These are phyloP conservation scores for Madurella mycetomatis DNA, from an alignment of 2,329 filamentous ascomycete species.

Conservation along the genomic window DNA sequence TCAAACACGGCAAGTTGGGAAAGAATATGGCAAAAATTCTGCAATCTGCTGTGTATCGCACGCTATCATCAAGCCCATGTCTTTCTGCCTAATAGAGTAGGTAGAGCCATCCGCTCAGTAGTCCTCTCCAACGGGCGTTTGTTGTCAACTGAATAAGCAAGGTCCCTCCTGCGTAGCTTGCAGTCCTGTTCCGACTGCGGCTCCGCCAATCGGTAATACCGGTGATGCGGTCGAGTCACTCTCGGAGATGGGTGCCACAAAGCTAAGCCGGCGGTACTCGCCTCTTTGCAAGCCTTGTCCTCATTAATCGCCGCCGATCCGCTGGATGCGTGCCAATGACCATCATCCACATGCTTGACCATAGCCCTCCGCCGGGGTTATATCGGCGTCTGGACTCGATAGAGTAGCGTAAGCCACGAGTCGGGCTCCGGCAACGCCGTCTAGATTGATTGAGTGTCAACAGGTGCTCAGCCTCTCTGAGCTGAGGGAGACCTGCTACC, in stretches of 20 bases:
- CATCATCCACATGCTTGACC: background rate
- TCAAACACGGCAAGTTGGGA: background rate
- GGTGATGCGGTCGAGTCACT: background rate
- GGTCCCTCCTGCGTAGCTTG: background rate
- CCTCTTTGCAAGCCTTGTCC: background rate
- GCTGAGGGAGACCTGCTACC: background rate
- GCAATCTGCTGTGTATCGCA: constrained; percentile 14
- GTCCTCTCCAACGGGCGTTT: background rate
- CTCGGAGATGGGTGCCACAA: background rate
- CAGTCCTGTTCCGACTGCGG: background rate
- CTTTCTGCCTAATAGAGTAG: background rate
- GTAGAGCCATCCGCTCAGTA: background rate
- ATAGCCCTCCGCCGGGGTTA: background rate
- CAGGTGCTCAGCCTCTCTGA: background rate
- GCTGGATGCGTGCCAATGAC: background rate
- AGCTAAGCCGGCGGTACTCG: background rate
- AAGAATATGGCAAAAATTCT: constrained; percentile 1
- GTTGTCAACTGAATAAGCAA: background rate
- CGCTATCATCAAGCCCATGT: background rate
- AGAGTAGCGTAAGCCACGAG: no score
- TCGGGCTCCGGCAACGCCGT: no score
- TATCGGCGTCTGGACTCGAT: no score
- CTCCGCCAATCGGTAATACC: background rate
- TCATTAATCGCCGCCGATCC: background rate
- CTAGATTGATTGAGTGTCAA: background rate